Conservation (phyloP, 2,329 filamentous ascomycete species). For the Tolypocladium endophyticum region DNA sequence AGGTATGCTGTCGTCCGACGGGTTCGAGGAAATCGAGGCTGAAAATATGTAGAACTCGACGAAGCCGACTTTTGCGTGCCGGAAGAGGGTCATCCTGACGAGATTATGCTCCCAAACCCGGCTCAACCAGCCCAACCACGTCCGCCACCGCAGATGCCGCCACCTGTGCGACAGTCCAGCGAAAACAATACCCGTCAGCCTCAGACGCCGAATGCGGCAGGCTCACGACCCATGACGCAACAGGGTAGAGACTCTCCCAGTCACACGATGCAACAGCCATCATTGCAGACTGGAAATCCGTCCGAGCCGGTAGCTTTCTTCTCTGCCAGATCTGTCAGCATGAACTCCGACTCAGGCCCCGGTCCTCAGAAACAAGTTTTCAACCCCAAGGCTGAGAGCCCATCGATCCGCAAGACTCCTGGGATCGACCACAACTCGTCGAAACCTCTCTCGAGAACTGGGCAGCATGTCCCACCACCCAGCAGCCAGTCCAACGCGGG, state of each 20-base stretch:
- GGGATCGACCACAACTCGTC: slow-evolving; percentile 75
- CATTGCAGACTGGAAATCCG: slow-evolving; percentile 13
- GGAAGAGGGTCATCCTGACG: slow-evolving; percentile 64
- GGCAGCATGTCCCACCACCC: slow-evolving; percentile 39
- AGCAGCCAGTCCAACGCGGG: slow-evolving; percentile 14
- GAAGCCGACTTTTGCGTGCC: slow-evolving; percentile 65
- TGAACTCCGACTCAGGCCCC: slow-evolving; percentile 18
- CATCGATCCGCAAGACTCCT: slow-evolving; percentile 80
- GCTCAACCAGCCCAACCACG: slow-evolving; percentile 6
- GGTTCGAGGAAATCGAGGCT: slow-evolving; percentile 26
- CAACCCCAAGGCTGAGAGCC: slow-evolving; percentile 66
- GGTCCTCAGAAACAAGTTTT: slow-evolving; percentile 50
- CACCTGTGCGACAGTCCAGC: slow-evolving; percentile 7
- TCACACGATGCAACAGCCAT: slow-evolving; percentile 15
- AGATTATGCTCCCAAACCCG: slow-evolving; percentile 46
- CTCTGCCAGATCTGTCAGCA: slow-evolving; percentile 51
- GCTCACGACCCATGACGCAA: slow-evolving; percentile 9
- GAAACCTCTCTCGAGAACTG: slow-evolving; percentile 54
- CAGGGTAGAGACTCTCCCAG: slow-evolving; percentile 10
- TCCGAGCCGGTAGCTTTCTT: slow-evolving; percentile 51
- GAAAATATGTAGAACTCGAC: slow-evolving; percentile 51
- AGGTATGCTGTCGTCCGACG: slow-evolving; percentile 30
- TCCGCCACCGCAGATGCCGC: slow-evolving; percentile 12
- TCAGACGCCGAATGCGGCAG: slow-evolving; percentile 22
- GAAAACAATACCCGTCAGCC: slow-evolving; percentile 12